Evolutionary conservation across 805 yeast species (phyloP), one percentile per base, ranked within the genome.

Genomic region (Wickerhamomyces sydowiorum): DNA sequence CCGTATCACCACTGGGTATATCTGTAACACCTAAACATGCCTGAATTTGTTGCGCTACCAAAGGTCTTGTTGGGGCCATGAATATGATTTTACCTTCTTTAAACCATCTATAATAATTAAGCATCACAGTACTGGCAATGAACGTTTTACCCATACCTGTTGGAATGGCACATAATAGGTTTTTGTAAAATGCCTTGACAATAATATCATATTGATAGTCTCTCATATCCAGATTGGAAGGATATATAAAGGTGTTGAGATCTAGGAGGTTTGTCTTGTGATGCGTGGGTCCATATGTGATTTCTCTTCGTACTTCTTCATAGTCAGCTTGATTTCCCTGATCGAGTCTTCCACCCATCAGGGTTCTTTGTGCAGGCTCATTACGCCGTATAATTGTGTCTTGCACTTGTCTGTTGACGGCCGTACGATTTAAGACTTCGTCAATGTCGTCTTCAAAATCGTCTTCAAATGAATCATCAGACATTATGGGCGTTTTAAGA

Each of bases 131-230:
- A 29, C 95, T 81, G 2, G 99, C 98, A 56, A 93, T 89, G 49
- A 93, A 88, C 0, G 99, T 93, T 64, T 93, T 93, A 31, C 99
- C 99, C 60, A 90, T 70, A 50, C 99, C 99, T 0, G 99, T 93
- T 1, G 99, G 99, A 14, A 93, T 75, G 0, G 97, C 95, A 57
- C 95, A 91, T 20, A 93, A 66, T 3, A 83, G 59, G 56, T 93
- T 93, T 47, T 80, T 70, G 53, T 75, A 79, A 29, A 93, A 66
- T 0, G 96, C 82, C 43, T 78, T 75, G 36, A 70, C 67, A 3
- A 89, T 87, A 42, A 93, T 89, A 49, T 82, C 81, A 56, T 72
- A 80, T 64, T 93, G 99, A 59, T 95, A 93, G 46, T 88, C 96
- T 57, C 99, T 76, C 0, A 83, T 70, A 46, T 86, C 85, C 48